Evolutionary conservation across 1,284 basidiomycete species (phyloP).

Genomic region (Anthracocystis walkeri): DNA sequence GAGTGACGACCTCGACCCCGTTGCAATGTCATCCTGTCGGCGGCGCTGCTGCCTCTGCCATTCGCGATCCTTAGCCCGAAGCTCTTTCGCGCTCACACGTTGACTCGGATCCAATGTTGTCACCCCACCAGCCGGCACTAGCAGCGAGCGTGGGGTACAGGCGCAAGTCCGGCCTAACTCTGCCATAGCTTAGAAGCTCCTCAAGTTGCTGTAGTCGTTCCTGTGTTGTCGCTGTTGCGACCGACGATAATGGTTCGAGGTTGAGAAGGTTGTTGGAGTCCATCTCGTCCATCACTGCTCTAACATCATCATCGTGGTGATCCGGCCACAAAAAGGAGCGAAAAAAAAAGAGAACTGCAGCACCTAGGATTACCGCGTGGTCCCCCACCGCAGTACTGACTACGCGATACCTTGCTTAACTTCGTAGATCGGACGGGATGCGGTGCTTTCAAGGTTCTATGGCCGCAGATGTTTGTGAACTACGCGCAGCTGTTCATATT

Average conservation of each 20-base stretch:
- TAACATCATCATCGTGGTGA: conserved; percentile 9
- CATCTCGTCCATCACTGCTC: background rate
- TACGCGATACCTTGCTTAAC: conserved; percentile 82
- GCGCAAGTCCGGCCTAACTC: conserved; percentile 25
- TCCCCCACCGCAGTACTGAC: conserved; percentile 87
- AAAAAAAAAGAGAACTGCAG: conserved; percentile 75
- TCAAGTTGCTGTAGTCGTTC: background rate
- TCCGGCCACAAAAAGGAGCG: background rate
- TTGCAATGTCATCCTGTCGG: background rate
- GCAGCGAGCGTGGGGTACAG: conserved; percentile 41
- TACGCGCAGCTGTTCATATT: too few species aligned
- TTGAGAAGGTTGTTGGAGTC: background rate
- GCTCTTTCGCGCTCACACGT: conserved; percentile 41
- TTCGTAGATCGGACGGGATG: conserved; percentile 84
- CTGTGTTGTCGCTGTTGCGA: background rate
- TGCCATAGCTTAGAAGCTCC: background rate
- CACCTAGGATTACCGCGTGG: conserved; percentile 84
- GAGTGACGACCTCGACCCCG: background rate
- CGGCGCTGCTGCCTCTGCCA: conserved; percentile 23
- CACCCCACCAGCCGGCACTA: conserved; percentile 35
- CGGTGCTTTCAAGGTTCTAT: conserved; percentile 83
- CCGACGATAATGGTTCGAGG: background rate
- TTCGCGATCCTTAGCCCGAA: conserved; percentile 27
- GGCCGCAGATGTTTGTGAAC: conserved; percentile 75
- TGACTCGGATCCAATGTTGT: conserved; percentile 37